A percentile compares a stretch with the other conserved stretches of the same genome.
phyloP scores from a whole-genome alignment of 2,329 filamentous ascomycete genomes.

The Diplodia scrobiculata region DNA sequence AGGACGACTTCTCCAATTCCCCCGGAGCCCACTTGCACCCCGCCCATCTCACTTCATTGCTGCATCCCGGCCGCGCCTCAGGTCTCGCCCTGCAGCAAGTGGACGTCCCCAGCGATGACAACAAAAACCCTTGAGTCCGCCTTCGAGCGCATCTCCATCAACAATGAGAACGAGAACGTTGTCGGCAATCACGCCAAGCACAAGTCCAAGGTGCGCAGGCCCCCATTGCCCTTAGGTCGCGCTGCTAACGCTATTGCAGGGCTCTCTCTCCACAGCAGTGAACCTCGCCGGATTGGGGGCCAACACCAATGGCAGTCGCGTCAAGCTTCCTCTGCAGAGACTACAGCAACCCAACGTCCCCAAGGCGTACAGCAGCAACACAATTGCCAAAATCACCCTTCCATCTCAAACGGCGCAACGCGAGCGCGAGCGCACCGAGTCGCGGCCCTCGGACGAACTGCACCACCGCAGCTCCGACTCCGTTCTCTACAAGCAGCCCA shows the following conservation, averaged over 20 bases:
- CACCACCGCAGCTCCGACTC: conserved; percentile 46
- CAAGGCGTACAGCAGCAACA: conserved; percentile 43
- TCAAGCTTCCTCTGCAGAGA: conserved; percentile 76
- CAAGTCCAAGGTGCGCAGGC: conserved; percentile 71
- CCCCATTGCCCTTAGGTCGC: neutral
- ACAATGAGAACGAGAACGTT: conserved; percentile 76
- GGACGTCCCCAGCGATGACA: conserved; percentile 58
- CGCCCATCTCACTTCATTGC: neutral
- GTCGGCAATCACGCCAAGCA: conserved; percentile 58
- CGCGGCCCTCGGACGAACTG: conserved; percentile 43
- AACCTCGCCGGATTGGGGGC: conserved; percentile 53
- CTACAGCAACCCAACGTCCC: conserved; percentile 74
- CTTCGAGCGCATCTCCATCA: conserved; percentile 86
- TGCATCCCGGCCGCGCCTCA: neutral
- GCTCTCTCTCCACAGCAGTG: conserved; percentile 51
- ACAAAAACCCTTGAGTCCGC: conserved; percentile 78
- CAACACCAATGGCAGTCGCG: conserved; percentile 57
- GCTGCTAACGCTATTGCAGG: conserved; percentile 40
- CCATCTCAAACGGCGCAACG: conserved; percentile 66
- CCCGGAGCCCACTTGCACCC: conserved; percentile 9
- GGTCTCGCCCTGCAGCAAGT: too few species aligned
- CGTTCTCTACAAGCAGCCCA: conserved; percentile 47
- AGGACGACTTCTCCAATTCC: conserved; percentile 28
- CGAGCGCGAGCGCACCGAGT: conserved; percentile 32
- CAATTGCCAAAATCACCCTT: conserved; percentile 65